These are phyloP conservation scores for Dendrobium officinale DNA, from an alignment of 106 monocot genomes.

Conservation along the genomic window DNA sequence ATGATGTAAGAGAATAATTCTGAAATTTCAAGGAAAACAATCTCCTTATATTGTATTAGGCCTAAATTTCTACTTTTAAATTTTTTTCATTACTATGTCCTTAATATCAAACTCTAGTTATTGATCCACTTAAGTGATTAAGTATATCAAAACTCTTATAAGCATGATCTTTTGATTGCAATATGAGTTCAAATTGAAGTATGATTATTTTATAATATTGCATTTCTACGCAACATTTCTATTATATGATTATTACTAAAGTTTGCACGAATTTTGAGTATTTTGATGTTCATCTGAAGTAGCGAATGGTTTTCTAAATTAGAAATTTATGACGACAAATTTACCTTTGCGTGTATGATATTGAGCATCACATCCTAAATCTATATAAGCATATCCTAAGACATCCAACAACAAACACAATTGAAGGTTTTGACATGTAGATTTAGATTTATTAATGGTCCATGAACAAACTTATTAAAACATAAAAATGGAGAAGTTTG, in stretches of 20 bases:
- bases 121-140: background rate
- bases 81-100: background rate
- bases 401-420: background rate
- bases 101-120: background rate
- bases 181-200: background rate
- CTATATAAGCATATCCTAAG: background rate
- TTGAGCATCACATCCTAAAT: background rate
- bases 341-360: background rate
- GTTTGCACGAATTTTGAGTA: background rate
- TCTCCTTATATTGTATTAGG: background rate
- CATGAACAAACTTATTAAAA: background rate
- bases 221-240: background rate
- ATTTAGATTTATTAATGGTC: background rate
- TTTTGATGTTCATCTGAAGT: background rate
- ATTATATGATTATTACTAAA: background rate
- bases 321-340: background rate
- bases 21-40: background rate
- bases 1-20: background rate
- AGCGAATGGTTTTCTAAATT: background rate
- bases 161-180: background rate
- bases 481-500: background rate
- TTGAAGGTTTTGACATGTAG: background rate
- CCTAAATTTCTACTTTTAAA: background rate
- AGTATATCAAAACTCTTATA: background rate
- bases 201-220: background rate